phyloP scores from a whole-genome alignment of 2,329 filamentous ascomycete genomes.

The Epicoccum sorghinum region DNA sequence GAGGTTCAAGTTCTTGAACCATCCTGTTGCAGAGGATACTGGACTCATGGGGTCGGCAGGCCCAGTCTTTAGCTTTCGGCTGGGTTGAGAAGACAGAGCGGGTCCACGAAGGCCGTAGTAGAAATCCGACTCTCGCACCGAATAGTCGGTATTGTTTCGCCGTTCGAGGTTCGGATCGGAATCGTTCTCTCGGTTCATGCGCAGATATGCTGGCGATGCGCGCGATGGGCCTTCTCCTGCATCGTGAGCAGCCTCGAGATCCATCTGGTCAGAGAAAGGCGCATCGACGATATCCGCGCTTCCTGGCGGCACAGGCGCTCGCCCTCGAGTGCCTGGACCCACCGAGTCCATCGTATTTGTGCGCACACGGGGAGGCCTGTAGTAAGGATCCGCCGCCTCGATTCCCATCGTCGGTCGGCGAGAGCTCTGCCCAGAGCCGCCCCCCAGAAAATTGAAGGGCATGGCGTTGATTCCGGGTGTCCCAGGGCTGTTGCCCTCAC shows the following conservation, averaged over 20 bases:
- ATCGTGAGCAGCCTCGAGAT: constrained; percentile 39
- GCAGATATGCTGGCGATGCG: constrained; percentile 58
- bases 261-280: constrained; percentile 53
- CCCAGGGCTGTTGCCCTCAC: constrained; percentile 62
- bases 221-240: constrained; percentile 45
- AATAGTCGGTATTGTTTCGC: constrained; percentile 77
- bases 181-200: constrained; percentile 50
- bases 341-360: constrained; percentile 62
- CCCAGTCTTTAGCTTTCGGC: constrained; percentile 86
- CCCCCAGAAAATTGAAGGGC: constrained; percentile 72
- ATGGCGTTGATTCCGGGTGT: constrained; percentile 76
- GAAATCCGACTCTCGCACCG: constrained; percentile 93
- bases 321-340: constrained; percentile 54
- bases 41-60: constrained; percentile 93
- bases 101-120: constrained; percentile 94
- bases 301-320: constrained; percentile 49
- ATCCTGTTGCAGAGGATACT: constrained; percentile 85
- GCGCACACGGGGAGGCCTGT: constrained; percentile 79
- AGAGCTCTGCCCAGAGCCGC: constrained; percentile 52
- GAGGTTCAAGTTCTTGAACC: constrained; percentile 72
- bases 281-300: constrained; percentile 56
- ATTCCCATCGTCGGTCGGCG: constrained; percentile 45
- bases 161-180: constrained; percentile 62
- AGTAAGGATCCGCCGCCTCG: constrained; percentile 74
- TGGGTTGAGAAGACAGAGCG: constrained; percentile 79